A percentile compares a stretch with the other conserved stretches of the same genome.
Conservation (phyloP, 768 basidiomycete species). For the Rhizopogon vesiculosus region DNA sequence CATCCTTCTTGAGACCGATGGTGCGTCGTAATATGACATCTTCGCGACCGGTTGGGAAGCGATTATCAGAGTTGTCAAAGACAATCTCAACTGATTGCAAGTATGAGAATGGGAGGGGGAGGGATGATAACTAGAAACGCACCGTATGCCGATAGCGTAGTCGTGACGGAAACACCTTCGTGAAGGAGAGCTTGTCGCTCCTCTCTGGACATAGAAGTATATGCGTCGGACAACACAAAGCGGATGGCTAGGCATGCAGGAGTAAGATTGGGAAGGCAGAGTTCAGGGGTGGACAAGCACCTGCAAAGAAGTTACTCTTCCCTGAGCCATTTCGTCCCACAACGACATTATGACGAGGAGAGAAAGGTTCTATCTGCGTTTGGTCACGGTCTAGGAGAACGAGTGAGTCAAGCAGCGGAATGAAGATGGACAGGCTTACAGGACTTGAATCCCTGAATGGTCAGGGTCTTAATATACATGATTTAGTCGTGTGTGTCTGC, state of each 20-base stretch:
- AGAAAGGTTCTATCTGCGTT: constrained; percentile 92
- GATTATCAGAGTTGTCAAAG: constrained; percentile 91
- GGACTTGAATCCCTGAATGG: constrained; percentile 97
- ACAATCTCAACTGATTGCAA: constrained; percentile 72
- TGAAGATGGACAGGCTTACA: constrained; percentile 43
- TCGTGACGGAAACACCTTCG: constrained; percentile 84
- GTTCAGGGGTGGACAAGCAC: constrained; percentile 34
- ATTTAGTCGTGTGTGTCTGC: not conserved
- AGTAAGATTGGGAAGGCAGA: not conserved
- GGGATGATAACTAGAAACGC: constrained; percentile 9
- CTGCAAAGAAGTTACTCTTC: constrained; percentile 98
- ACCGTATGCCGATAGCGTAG: constrained; percentile 92
- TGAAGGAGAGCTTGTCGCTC: constrained; percentile 92
- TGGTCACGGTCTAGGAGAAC: constrained; percentile 67
- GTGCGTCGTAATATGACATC: constrained; percentile 89
- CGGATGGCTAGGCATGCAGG: constrained; percentile 65
- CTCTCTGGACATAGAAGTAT: constrained; percentile 91
- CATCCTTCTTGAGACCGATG: constrained; percentile 97
- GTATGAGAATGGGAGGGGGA: not conserved
- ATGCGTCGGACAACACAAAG: constrained; percentile 96
- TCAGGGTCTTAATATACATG: constrained; percentile 87
- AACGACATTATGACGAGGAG: constrained; percentile 90
- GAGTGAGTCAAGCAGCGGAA: constrained; percentile 1
- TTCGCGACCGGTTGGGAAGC: constrained; percentile 89
- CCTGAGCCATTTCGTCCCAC: constrained; percentile 97